Evolutionary conservation across 192 early-diverging fungal species (phyloP).

Genomic region (Coemansia sp.): DNA sequence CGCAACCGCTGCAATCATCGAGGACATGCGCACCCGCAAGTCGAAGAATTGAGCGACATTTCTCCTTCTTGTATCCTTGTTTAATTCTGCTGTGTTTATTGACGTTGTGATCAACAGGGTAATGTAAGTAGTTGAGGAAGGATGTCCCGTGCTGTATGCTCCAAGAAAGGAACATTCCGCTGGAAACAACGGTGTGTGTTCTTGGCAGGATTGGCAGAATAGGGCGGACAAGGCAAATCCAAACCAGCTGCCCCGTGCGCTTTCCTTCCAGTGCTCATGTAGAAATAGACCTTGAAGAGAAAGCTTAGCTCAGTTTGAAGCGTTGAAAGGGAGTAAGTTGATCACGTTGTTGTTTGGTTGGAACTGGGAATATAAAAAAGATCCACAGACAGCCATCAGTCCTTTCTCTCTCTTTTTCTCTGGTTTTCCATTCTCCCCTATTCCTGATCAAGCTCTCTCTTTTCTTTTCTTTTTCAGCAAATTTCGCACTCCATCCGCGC

Average conservation of each 20-base stretch:
- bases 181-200: background rate
- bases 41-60: background rate
- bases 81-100: background rate
- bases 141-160: background rate
- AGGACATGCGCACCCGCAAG: slow-evolving; percentile 53
- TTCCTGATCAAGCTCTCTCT: too few species aligned
- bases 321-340: too few species aligned
- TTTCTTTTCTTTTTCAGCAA: too few species aligned
- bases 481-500: too few species aligned
- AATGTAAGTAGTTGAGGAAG: background rate
- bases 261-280: background rate
- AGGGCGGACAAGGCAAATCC: background rate
- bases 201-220: background rate
- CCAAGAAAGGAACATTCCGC: background rate
- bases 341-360: too few species aligned
- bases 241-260: background rate
- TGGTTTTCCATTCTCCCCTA: too few species aligned
- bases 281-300: background rate
- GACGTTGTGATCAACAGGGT: background rate
- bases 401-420: too few species aligned
- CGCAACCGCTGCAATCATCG: slow-evolving; percentile 57
- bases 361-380: too few species aligned
- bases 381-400: too few species aligned
- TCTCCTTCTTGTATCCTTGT: background rate
- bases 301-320: background rate